Evolutionary conservation across 148 eudicot genomes (phyloP).

Genomic region (Spergularia bocconei): DNA sequence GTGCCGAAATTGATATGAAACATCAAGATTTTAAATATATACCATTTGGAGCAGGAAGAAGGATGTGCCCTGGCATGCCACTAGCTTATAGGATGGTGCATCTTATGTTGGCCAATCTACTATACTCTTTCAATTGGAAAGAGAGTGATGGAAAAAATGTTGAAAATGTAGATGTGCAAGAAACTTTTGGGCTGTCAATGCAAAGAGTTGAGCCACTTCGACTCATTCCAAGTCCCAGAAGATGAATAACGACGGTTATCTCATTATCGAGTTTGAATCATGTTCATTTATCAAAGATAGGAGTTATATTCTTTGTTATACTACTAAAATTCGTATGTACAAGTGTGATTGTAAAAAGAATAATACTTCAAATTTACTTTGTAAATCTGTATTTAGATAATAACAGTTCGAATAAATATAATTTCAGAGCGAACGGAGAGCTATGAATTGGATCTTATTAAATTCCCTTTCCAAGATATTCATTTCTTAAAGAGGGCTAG

Average conservation of each 20-base stretch:
- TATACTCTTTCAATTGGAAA: conserved; percentile 33
- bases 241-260: neutral
- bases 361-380: too few relatives aligned
- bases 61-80: conserved; percentile 27
- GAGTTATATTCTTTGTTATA: too few relatives aligned
- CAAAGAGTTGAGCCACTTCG: conserved; percentile 21
- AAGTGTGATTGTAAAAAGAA: too few relatives aligned
- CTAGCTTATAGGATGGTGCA: conserved; percentile 25
- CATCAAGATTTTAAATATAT: conserved; percentile 20
- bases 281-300: too few relatives aligned
- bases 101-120: conserved; percentile 17
- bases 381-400: too few relatives aligned
- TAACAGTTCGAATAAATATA: too few relatives aligned
- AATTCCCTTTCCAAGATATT: too few relatives aligned
- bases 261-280: too few relatives aligned
- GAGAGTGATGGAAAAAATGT: neutral
- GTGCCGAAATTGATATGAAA: conserved; percentile 9
- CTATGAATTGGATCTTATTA: too few relatives aligned
- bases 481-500: too few relatives aligned
- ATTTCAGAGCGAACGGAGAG: too few relatives aligned
- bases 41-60: conserved; percentile 29
- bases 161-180: conserved; percentile 23
- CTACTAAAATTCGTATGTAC: too few relatives aligned
- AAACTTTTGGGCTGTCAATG: conserved; percentile 26
- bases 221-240: conserved; percentile 9